These are phyloP conservation scores for Gremmenia infestans DNA, from an alignment of 2,329 filamentous ascomycete species.

Conservation along the genomic window DNA sequence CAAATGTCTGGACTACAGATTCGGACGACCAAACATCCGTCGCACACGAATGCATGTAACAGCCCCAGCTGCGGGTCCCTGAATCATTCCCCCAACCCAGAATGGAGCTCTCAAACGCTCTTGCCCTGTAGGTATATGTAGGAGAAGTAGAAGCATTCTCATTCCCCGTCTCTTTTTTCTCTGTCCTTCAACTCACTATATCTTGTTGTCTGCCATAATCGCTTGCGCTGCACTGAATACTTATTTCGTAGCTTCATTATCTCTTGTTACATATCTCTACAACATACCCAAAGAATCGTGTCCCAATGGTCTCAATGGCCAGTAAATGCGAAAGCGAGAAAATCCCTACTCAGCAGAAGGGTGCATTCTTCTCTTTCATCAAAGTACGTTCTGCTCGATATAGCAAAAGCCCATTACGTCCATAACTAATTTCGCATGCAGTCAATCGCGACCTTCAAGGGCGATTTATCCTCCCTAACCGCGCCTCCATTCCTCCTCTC, in stretches of 20 bases:
- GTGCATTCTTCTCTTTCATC: conserved; percentile 29
- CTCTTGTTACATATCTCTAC: background rate
- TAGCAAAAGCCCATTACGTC: background rate
- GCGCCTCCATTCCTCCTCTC: conserved; percentile 82
- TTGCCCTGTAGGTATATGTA: background rate
- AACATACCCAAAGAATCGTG: background rate
- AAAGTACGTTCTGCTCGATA: conserved; percentile 20
- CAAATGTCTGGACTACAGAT: background rate
- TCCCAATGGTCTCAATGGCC: conserved; percentile 3
- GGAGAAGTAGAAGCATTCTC: background rate
- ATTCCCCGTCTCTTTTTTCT: background rate
- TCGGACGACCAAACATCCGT: conserved; percentile 5
- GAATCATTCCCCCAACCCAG: background rate
- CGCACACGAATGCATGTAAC: background rate
- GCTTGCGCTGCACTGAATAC: background rate
- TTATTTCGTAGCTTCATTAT: background rate
- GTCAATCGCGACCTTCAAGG: conserved; percentile 79
- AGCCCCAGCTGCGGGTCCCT: conserved; percentile 2
- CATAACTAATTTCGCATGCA: conserved; percentile 3
- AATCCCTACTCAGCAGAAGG: conserved; percentile 22
- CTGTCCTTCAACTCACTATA: background rate
- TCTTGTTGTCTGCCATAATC: background rate
- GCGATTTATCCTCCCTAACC: conserved; percentile 73
- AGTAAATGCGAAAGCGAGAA: conserved; percentile 17
- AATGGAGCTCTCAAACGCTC: background rate